A percentile compares a stretch with the other conserved stretches of the same genome.
Conservation (phyloP, 306 rosid species). For the Cyclanthera cordifolia region DNA sequence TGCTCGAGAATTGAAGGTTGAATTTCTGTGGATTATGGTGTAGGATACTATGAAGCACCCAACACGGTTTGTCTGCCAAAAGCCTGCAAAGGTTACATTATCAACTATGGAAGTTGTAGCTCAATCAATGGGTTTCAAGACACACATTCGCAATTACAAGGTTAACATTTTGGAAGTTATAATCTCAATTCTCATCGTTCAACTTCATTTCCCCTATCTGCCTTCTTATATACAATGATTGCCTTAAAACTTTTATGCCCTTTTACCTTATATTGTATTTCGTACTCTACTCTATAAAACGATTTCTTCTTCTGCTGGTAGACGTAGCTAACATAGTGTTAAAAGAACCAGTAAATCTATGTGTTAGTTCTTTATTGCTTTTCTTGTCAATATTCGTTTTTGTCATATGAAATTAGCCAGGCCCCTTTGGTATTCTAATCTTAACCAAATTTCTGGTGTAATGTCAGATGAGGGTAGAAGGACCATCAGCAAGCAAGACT, state of each 20-base stretch:
- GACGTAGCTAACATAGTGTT: too few relatives aligned
- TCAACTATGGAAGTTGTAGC: constrained; percentile 93
- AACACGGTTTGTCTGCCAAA: constrained; percentile 74
- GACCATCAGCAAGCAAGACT: constrained; percentile 43
- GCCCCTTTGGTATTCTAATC: background rate
- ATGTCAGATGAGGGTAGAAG: constrained; percentile 90
- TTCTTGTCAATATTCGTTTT: too few relatives aligned
- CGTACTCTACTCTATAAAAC: too few relatives aligned
- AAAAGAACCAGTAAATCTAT: too few relatives aligned
- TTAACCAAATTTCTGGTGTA: constrained; percentile 12
- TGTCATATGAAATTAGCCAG: background rate
- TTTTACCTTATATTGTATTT: too few relatives aligned
- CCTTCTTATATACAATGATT: background rate
- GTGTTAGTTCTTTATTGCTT: too few relatives aligned
- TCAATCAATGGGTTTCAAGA: constrained; percentile 86
- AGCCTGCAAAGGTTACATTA: constrained; percentile 77
- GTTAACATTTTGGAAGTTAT: constrained; percentile 22
- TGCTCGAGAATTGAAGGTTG: background rate
- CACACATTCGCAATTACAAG: constrained; percentile 83
- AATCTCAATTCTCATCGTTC: background rate
- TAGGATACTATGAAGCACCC: constrained; percentile 57
- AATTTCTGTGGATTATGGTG: constrained; percentile 8
- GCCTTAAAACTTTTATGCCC: too few relatives aligned
- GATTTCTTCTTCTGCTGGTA: too few relatives aligned
- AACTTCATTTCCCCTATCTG: background rate